phyloP scores from a whole-genome alignment of 176 grass and related monocot genomes.

The Areca catechu region DNA sequence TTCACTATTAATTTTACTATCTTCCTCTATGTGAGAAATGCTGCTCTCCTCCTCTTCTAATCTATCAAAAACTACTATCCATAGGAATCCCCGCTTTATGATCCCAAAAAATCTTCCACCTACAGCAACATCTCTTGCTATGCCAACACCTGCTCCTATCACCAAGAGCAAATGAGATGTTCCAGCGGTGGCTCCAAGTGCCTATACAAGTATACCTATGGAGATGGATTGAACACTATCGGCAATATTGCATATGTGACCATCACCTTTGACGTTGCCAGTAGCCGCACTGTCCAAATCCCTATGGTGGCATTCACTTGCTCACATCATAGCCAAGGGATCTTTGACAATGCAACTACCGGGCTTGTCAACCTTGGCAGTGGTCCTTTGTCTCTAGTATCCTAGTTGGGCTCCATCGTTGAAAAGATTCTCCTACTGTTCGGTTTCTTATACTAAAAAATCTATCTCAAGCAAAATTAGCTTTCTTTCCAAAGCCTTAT shows the following conservation, averaged over 20 bases:
- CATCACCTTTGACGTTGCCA: background rate
- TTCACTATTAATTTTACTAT: no score
- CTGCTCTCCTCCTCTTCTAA: no score
- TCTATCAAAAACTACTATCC: slow-evolving; percentile 4
- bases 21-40: no score
- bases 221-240: no score
- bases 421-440: slow-evolving; percentile 25
- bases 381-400: slow-evolving; percentile 3
- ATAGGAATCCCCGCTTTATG: slow-evolving; percentile 2
- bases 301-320: slow-evolving; percentile 5
- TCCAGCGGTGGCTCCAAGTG: no score
- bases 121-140: background rate
- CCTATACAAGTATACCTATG: no score
- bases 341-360: background rate
- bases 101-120: slow-evolving; percentile 13
- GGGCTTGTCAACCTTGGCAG: slow-evolving; percentile 12
- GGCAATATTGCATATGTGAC: no score
- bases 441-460: slow-evolving; percentile 6
- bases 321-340: background rate
- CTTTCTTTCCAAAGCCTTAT: no score
- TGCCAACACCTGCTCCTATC: no score
- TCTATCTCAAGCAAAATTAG: slow-evolving; percentile 1
- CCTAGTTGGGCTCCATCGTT: slow-evolving; percentile 8
- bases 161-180: no score
- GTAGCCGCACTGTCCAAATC: background rate